Evolutionary conservation across 2,329 filamentous ascomycete species (phyloP).

Genomic region (Cordyceps javanica): DNA sequence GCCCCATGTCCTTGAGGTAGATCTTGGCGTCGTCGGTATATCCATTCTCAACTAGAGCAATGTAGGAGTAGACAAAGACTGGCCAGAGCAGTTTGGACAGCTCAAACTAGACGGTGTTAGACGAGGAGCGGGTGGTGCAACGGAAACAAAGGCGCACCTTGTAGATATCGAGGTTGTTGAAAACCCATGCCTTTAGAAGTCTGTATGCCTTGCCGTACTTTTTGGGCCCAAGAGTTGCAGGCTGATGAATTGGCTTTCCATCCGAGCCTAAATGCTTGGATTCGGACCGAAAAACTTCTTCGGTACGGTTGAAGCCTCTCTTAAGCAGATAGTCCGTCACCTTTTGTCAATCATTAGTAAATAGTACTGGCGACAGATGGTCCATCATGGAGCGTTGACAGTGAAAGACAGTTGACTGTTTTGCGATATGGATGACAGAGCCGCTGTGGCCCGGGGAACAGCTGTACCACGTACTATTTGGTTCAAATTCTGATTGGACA

Average conservation of each 20-base stretch:
- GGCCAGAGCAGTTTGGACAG: slow-evolving; percentile 86
- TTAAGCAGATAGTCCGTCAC: slow-evolving; percentile 94
- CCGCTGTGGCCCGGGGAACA: slow-evolving; percentile 17
- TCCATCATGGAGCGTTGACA: background rate
- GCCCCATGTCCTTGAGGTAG: slow-evolving; percentile 64
- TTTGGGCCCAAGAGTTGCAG: slow-evolving; percentile 65
- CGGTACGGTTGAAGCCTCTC: slow-evolving; percentile 87
- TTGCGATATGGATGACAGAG: background rate
- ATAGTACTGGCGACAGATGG: background rate
- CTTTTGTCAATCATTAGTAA: slow-evolving; percentile 27
- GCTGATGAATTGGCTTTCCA: slow-evolving; percentile 65
- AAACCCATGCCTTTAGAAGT: slow-evolving; percentile 74
- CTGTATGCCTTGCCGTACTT: slow-evolving; percentile 74
- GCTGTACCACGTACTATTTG: slow-evolving; percentile 69
- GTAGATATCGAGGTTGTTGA: slow-evolving; percentile 89
- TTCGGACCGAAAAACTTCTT: slow-evolving; percentile 87
- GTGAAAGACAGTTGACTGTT: background rate
- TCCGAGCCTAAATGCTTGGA: slow-evolving; percentile 77
- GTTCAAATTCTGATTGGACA: slow-evolving; percentile 86
- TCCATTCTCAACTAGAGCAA: slow-evolving; percentile 69
- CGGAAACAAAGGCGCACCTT: slow-evolving; percentile 52
- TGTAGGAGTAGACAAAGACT: slow-evolving; percentile 85
- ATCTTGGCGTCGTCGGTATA: slow-evolving; percentile 65
- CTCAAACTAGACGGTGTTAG: slow-evolving; percentile 59
- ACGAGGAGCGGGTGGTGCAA: slow-evolving; percentile 10